A percentile compares a stretch with the other conserved stretches of the same genome.
Conservation (phyloP, 2,329 filamentous ascomycete species). For the Drechslerella dactyloides region DNA sequence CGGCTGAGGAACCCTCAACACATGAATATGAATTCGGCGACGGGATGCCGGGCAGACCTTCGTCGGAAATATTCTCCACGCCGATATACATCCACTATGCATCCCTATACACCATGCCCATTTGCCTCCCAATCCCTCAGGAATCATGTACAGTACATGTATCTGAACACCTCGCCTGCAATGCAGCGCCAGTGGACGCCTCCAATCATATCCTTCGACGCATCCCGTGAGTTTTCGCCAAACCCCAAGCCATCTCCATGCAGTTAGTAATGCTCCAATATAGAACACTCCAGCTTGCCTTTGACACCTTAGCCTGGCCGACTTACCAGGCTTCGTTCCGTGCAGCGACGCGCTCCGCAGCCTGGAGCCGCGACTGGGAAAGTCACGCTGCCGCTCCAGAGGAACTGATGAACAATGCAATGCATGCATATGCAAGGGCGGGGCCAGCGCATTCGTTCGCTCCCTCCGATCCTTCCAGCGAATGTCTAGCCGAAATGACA, state of each 20-base stretch:
- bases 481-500: conserved; percentile 7
- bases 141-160: not conserved
- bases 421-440: conserved; percentile 45
- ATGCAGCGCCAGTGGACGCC: not conserved
- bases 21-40: too few relatives aligned
- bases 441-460: conserved; percentile 18
- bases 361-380: conserved; percentile 23
- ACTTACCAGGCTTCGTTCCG: not conserved
- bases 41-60: too few relatives aligned
- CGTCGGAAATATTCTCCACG: too few relatives aligned
- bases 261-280: not conserved
- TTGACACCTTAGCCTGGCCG: not conserved
- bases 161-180: not conserved
- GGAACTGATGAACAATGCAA: conserved; percentile 17
- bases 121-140: too few relatives aligned
- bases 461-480: not conserved
- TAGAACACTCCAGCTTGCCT: not conserved
- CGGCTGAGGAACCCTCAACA: too few relatives aligned
- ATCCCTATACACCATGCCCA: too few relatives aligned
- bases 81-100: too few relatives aligned
- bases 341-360: conserved; percentile 1
- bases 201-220: not conserved
- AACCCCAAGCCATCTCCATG: conserved; percentile 3
- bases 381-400: conserved; percentile 23
- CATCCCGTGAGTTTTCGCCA: conserved; percentile 6